phyloP scores from a whole-genome alignment of 1,284 basidiomycete species.

The Moniliella sp. region DNA sequence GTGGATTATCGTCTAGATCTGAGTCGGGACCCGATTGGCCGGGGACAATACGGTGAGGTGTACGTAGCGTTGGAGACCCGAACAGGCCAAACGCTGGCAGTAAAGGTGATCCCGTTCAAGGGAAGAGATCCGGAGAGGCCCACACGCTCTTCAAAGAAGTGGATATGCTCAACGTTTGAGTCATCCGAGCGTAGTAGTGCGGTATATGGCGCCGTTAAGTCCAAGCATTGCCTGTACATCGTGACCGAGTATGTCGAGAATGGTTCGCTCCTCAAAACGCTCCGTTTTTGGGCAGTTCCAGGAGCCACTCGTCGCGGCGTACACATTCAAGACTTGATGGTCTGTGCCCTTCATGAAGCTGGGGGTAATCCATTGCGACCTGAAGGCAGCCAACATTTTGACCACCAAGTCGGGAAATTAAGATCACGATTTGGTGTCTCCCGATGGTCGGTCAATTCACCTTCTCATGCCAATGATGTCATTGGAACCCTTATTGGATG shows the following conservation, averaged over 20 bases:
- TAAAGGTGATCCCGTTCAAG: too few relatives aligned
- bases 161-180: too few relatives aligned
- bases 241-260: conserved; percentile 72
- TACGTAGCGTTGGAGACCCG: too few relatives aligned
- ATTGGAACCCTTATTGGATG: conserved; percentile 36
- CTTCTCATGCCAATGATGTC: conserved; percentile 28
- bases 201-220: not conserved
- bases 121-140: conserved; percentile 95
- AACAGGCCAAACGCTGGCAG: too few relatives aligned
- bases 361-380: conserved; percentile 23
- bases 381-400: conserved; percentile 40
- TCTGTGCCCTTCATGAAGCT: conserved; percentile 22
- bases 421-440: conserved; percentile 14
- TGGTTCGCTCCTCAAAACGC: conserved; percentile 75
- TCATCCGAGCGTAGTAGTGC: conserved; percentile 66
- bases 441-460: conserved; percentile 11
- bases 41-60: too few relatives aligned
- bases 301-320: conserved; percentile 80
- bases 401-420: conserved; percentile 41
- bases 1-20: too few relatives aligned
- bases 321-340: conserved; percentile 56
- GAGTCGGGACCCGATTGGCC: too few relatives aligned
- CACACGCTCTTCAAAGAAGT: conserved; percentile 73
- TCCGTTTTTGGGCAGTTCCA: conserved; percentile 96
- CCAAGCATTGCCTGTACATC: conserved; percentile 1